Evolutionary conservation across 108 stramenopile species (phyloP).

Genomic region (Chaetoceros muelleri): DNA sequence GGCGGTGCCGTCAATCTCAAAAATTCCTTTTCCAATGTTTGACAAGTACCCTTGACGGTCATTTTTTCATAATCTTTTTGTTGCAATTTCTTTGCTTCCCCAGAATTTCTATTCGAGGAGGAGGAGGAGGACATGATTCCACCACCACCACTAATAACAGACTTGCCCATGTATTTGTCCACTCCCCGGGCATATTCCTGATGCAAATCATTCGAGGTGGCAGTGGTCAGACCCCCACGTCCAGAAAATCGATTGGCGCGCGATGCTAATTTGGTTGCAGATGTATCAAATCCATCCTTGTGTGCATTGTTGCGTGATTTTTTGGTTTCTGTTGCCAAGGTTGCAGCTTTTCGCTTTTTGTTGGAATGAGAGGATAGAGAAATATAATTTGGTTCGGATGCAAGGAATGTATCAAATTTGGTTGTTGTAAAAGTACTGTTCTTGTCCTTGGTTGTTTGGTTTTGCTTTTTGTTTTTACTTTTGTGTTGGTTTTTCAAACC

Average conservation of each 20-base stretch:
- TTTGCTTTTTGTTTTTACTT: neutral
- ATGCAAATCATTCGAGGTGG: neutral
- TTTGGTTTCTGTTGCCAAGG: constrained; percentile 8
- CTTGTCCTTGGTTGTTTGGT: constrained; percentile 2
- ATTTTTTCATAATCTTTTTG: constrained; percentile 60
- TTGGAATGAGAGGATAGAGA: constrained; percentile 9
- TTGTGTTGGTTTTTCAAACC: neutral
- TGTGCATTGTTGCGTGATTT: no score
- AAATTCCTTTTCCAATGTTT: constrained; percentile 65
- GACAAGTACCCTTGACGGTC: constrained; percentile 71
- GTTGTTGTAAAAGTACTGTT: no score
- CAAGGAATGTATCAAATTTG: no score
- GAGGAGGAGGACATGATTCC: no score
- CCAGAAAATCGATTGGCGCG: constrained; percentile 58
- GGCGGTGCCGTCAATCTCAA: constrained; percentile 75
- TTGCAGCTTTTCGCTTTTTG: constrained; percentile 1
- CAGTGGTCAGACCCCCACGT: constrained; percentile 35
- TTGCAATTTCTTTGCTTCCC: constrained; percentile 20
- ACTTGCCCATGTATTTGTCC: constrained; percentile 62
- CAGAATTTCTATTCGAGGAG: no score
- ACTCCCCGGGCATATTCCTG: constrained; percentile 11
- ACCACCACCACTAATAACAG: constrained; percentile 54
- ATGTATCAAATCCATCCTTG: constrained; percentile 32
- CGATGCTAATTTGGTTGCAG: constrained; percentile 17
- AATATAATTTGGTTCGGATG: neutral